Evolutionary conservation across 768 basidiomycete genomes (phyloP).

Genomic region (Botryobasidium botryosum): DNA sequence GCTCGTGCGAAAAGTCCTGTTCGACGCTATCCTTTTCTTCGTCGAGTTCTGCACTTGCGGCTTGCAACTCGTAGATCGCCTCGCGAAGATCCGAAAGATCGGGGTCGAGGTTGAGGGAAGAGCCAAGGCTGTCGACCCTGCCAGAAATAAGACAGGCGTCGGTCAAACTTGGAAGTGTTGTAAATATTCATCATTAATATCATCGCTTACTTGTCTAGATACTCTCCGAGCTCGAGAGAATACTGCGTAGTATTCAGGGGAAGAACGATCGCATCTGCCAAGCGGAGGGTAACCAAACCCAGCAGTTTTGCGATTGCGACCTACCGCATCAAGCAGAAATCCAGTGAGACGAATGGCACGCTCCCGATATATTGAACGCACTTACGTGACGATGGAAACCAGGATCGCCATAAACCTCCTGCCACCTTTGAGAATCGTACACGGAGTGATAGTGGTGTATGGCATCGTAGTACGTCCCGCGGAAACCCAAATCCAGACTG

Average conservation of each 20-base stretch:
- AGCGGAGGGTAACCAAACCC: slow-evolving; percentile 37
- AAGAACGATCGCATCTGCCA: slow-evolving; percentile 36
- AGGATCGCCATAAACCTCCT: slow-evolving; percentile 59
- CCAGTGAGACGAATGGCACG: slow-evolving; percentile 1
- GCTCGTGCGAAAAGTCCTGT: slow-evolving; percentile 24
- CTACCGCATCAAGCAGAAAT: slow-evolving; percentile 19
- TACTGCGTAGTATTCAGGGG: slow-evolving; percentile 60
- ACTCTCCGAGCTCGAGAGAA: slow-evolving; percentile 34
- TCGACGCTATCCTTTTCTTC: slow-evolving; percentile 18
- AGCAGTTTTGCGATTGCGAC: slow-evolving; percentile 50
- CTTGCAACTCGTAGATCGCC: slow-evolving; percentile 19
- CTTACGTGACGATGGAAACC: slow-evolving; percentile 56
- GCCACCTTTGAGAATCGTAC: slow-evolving; percentile 33
- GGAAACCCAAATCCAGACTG: slow-evolving; percentile 24
- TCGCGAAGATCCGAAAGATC: slow-evolving; percentile 17
- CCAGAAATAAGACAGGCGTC: background rate
- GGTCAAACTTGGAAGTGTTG: background rate
- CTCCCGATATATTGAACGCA: slow-evolving; percentile 5
- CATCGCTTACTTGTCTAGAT: slow-evolving; percentile 33
- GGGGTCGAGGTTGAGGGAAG: slow-evolving; percentile 13
- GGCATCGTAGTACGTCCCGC: slow-evolving; percentile 32
- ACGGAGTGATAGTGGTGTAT: slow-evolving; percentile 46
- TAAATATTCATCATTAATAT: background rate
- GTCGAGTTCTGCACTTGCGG: slow-evolving; percentile 20
- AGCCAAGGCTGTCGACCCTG: slow-evolving; percentile 36